phyloP scores from a whole-genome alignment of 129 eudicot genomes.

The Logfia minima region DNA sequence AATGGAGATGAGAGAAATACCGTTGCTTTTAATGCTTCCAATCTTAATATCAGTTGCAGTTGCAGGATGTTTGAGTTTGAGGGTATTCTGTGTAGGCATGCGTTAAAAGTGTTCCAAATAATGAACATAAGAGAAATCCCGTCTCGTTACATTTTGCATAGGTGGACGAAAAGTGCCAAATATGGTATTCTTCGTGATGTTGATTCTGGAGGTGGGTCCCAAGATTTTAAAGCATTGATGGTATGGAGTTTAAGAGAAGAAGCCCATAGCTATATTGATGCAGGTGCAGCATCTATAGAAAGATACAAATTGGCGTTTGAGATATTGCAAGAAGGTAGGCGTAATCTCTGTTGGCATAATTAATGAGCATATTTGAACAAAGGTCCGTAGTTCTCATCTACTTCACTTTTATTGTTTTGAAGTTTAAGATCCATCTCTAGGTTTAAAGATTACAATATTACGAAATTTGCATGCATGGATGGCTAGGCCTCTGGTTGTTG shows the following conservation, averaged over 20 bases:
- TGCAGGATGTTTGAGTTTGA: conserved; percentile 88
- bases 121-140: conserved; percentile 79
- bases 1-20: conserved; percentile 75
- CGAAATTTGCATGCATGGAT: conserved; percentile 27
- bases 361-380: conserved; percentile 33
- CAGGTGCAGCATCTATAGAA: conserved; percentile 72
- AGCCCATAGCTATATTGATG: conserved; percentile 69
- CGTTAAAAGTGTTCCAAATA: conserved; percentile 70
- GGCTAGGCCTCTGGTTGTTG: conserved; percentile 4
- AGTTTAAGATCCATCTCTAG: conserved; percentile 15
- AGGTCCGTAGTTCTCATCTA: conserved; percentile 25
- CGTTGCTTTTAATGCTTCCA: conserved; percentile 73
- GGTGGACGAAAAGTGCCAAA: conserved; percentile 77
- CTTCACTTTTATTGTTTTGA: conserved; percentile 6
- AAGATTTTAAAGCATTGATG: conserved; percentile 67
- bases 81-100: conserved; percentile 79
- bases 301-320: conserved; percentile 84
- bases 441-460: conserved; percentile 26
- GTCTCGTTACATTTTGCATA: conserved; percentile 67
- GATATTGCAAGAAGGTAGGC: conserved; percentile 84
- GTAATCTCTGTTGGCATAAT: conserved; percentile 80
- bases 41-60: conserved; percentile 70
- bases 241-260: conserved; percentile 85
- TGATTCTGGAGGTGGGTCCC: conserved; percentile 64
- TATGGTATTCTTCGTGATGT: conserved; percentile 64